Evolutionary conservation across 2,329 filamentous ascomycete species (phyloP), one percentile per base, ranked within the genome.

Genomic region (Penicillium sp.): DNA sequence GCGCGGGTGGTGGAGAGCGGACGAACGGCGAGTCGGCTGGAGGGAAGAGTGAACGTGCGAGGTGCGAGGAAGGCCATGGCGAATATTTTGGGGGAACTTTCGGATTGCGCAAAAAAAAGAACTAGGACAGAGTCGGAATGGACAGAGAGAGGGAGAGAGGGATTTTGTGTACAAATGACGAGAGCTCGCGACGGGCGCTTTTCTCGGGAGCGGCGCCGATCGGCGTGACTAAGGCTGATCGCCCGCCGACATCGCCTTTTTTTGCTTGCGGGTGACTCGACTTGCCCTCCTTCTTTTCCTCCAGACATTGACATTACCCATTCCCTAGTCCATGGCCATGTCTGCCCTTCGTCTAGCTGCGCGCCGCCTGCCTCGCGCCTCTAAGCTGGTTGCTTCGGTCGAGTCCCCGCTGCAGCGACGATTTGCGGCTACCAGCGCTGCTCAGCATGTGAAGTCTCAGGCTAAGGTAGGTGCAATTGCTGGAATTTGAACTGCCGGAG

Each of bases 11-110:
- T 66, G 43, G 69, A 67, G 27, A 73, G 59, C 7, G 59, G 47
- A 8, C 65, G 65, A 12, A 55, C 26, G 26, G 57, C 44, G 40
- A 55, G 24, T 3, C 56, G 48, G 41, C 33, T 15, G 49, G 62
- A 62, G 30, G 73, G 81, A 83, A 56, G 75, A 60, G 51, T 72
- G 69, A 63, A 75, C 71, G 60, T 66, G 65, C 61, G 75, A 66
- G 60, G 60, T 33, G 62, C 44, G 29, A 65, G 43, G 17, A 43
- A 63, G 29, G 51, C 13, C 62, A 67, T 66, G 23, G 29, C 56
- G 44, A 49, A 51, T 40, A n/a, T n/a, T n/a, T n/a, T n/a, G n/a
- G n/a, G n/a, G n/a, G n/a, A n/a, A n/a, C n/a, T n/a, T n/a, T n/a
- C n/a, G n/a, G n/a, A n/a, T n/a, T n/a, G n/a, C n/a, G n/a, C n/a